Evolutionary conservation across 2,329 filamentous ascomycete species (phyloP), one percentile per base, ranked within the genome.

Genomic region (Aspergillus viridinutans): DNA sequence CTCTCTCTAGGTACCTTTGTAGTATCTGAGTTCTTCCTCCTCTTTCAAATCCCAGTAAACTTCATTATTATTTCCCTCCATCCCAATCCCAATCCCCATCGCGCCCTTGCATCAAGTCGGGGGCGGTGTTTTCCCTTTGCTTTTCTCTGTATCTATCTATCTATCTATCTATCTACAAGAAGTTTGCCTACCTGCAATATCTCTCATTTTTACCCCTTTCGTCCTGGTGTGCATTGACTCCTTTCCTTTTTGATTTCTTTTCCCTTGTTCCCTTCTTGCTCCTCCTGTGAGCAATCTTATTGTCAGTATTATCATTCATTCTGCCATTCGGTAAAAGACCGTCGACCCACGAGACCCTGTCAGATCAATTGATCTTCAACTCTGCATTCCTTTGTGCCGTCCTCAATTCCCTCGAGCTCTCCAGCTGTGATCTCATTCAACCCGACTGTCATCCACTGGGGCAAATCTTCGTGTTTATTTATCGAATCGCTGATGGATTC

Each of bases 401-500:
- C 23, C 4, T 25, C 23, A 20, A 23, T 14, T 47, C 12, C 43
- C 43, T 47, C 21, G 43, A 47, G 43, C 21, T 23, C 9, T 23
- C 23, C 43, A 14, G 43, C 43, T 23, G 43, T 47, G 43, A 47
- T 47, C 23, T 47, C 43, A 47, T 47, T 26, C 12, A 23, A 23
- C 3, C 21, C 43, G 43, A 47, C 23, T 14, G 43, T 47, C 43
- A 47, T 47, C 43, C 21, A 47, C 43, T 47, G 43, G 43, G 43
- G 43, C 21, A 47, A 23, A 47, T 26, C 43, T 26, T 47, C 14
- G 43, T 14, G 21, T 26, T 47, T 23, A 7, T 25, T 47, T 47
- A 26, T 47, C 52, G n/a, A 53, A 54, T 60, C 56, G 57, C 58
- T 60, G 58, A 62, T 62, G 60, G 60, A 58, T 58, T 40, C 50